Conservation (phyloP, 1,139 yeast species). For the Geotrichum fermentans region DNA sequence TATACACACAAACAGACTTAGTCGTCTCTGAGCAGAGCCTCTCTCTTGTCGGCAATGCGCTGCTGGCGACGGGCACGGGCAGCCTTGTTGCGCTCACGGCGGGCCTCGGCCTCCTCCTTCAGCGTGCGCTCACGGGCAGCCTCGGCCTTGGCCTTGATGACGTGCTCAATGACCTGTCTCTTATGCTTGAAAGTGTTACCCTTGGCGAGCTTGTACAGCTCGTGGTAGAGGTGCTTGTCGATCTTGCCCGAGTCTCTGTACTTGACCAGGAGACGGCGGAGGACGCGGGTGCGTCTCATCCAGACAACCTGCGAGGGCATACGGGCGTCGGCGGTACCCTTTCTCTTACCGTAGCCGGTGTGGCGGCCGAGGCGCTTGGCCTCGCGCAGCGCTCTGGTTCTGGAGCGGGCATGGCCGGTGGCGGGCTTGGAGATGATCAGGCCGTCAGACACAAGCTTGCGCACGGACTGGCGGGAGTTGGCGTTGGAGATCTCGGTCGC, state of each 20-base stretch:
- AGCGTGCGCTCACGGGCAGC: slow-evolving; percentile 99
- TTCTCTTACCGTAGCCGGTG: slow-evolving; percentile 99
- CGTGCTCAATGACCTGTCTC: slow-evolving; percentile 99
- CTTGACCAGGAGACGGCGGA: slow-evolving; percentile 96
- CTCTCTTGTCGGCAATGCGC: slow-evolving; percentile 97
- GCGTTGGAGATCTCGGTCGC: slow-evolving; percentile 94
- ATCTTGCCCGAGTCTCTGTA: slow-evolving; percentile 99
- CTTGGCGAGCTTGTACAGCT: slow-evolving; percentile 94
- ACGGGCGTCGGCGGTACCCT: slow-evolving; percentile 99
- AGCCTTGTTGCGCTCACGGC: slow-evolving; percentile 98
- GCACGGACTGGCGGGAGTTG: slow-evolving; percentile 90
- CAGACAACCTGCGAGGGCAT: slow-evolving; percentile 97
- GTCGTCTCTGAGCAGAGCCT: slow-evolving; percentile 56
- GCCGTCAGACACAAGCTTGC: slow-evolving; percentile 97
- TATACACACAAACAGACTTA: too few relatives aligned
- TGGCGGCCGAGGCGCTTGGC: slow-evolving; percentile 99
- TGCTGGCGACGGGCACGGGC: slow-evolving; percentile 99
- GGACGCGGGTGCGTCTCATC: slow-evolving; percentile 99
- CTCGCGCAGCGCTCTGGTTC: slow-evolving; percentile 96
- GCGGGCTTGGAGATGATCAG: slow-evolving; percentile 97
- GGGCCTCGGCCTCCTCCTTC: slow-evolving; percentile 98
- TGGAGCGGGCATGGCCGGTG: slow-evolving; percentile 96
- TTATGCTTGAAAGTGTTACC: slow-evolving; percentile 99
- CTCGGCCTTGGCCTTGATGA: slow-evolving; percentile 99
- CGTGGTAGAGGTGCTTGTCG: slow-evolving; percentile 98